These are phyloP conservation scores for Pseudopyrenochaeta lycopersici DNA, from an alignment of 2,329 filamentous ascomycete genomes.

Conservation along the genomic window DNA sequence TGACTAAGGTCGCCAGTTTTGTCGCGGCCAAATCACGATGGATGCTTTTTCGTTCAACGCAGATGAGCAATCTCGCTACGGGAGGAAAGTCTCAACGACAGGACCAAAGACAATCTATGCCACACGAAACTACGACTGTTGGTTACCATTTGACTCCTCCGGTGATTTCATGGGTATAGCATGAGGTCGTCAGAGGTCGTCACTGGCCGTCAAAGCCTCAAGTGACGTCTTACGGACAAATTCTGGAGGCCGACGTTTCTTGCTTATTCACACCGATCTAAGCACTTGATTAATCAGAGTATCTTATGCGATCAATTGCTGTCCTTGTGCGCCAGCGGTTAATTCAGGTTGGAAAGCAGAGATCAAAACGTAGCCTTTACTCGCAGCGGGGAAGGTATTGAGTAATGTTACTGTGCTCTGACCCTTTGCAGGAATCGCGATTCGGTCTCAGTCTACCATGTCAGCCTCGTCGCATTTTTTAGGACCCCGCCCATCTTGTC, in stretches of 20 bases:
- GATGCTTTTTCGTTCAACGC: neutral
- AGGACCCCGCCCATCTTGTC: neutral
- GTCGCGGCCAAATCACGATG: neutral
- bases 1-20: neutral
- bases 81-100: neutral
- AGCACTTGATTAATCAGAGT: neutral
- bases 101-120: neutral
- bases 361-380: neutral
- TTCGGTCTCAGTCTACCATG: slow-evolving; percentile 1
- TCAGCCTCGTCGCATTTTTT: neutral
- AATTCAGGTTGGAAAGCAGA: neutral
- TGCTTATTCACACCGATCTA: too few species aligned
- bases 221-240: too few species aligned
- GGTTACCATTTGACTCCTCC: neutral
- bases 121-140: neutral
- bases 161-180: neutral
- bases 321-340: neutral
- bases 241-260: too few species aligned
- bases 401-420: neutral
- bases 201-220: too few species aligned
- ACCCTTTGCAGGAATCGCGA: neutral
- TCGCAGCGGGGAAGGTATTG: slow-evolving; percentile 3
- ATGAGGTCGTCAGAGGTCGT: neutral
- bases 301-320: neutral
- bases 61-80: neutral